Evolutionary conservation across 2,329 filamentous ascomycete species (phyloP).

Genomic region (Pseudonectria foliicola): DNA sequence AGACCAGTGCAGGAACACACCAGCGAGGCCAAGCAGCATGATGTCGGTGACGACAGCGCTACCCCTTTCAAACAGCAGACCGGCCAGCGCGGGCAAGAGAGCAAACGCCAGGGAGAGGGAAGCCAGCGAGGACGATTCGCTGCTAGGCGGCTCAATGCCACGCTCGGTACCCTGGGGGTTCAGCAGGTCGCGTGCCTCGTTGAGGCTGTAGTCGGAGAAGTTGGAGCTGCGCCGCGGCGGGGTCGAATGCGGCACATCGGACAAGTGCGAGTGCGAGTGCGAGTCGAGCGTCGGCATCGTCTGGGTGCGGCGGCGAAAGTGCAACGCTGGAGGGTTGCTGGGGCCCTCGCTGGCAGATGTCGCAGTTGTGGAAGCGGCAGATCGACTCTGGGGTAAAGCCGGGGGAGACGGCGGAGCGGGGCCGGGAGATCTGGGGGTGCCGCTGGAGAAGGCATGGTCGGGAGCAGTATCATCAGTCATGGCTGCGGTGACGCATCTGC

Average conservation of each 20-base stretch:
- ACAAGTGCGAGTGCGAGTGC: constrained; percentile 9
- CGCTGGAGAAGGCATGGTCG: neutral
- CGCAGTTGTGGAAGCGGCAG: no score
- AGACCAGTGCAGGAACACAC: constrained; percentile 87
- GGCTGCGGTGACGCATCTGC: neutral
- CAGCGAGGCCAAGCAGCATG: constrained; percentile 70
- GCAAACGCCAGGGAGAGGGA: constrained; percentile 77
- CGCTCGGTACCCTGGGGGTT: constrained; percentile 36
- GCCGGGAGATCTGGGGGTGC: no score
- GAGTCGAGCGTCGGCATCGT: constrained; percentile 23
- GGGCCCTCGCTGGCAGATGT: no score
- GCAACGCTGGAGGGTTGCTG: no score
- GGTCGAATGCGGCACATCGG: constrained; percentile 23
- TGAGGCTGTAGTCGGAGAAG: constrained; percentile 68
- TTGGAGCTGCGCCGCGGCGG: constrained; percentile 64
- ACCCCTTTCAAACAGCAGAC: constrained; percentile 78
- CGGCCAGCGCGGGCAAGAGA: constrained; percentile 77
- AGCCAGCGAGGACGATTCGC: constrained; percentile 63
- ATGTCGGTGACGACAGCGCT: constrained; percentile 78
- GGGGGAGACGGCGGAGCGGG: no score
- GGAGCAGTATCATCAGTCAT: constrained; percentile 3
- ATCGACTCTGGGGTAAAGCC: no score
- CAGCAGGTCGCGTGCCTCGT: constrained; percentile 64
- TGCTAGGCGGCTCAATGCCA: constrained; percentile 28
- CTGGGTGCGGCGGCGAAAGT: neutral